Percentiles rank a stretch among this genome's conserved stretches.
phyloP scores from a whole-genome alignment of 768 basidiomycete genomes.

The Russula griseocarnosa region DNA sequence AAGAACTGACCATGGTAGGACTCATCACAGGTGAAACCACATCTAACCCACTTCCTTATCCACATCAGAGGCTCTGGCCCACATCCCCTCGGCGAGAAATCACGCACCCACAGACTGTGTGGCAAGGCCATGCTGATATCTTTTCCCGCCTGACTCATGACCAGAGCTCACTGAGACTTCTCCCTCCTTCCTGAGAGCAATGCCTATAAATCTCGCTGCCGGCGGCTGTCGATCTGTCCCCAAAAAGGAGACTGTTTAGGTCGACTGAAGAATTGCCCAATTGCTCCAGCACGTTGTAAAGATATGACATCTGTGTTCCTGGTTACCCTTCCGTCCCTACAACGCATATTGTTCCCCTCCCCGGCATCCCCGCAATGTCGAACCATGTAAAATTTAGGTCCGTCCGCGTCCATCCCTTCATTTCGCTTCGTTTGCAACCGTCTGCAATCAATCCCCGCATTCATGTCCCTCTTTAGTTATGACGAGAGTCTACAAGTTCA shows the following conservation, averaged over 20 bases:
- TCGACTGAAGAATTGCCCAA: not conserved
- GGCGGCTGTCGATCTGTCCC: not conserved
- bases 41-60: not conserved
- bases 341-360: not conserved
- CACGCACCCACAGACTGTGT: not conserved
- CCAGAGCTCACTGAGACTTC: not conserved
- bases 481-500: not conserved
- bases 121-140: not conserved
- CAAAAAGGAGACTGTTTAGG: slow-evolving; percentile 19
- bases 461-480: not conserved
- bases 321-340: not conserved
- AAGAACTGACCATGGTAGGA: not conserved
- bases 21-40: not conserved
- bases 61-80: not conserved
- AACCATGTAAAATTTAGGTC: slow-evolving; percentile 1
- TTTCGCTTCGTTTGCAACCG: not conserved
- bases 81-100: not conserved
- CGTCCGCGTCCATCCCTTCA: not conserved
- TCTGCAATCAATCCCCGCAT: not conserved
- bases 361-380: not conserved
- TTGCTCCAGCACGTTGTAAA: too few species aligned
- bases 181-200: not conserved
- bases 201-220: not conserved
- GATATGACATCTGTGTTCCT: not conserved
- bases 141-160: slow-evolving; percentile 1